These are phyloP conservation scores for Arachis hypogaea DNA, from an alignment of 306 rosid species.

Conservation along the genomic window DNA sequence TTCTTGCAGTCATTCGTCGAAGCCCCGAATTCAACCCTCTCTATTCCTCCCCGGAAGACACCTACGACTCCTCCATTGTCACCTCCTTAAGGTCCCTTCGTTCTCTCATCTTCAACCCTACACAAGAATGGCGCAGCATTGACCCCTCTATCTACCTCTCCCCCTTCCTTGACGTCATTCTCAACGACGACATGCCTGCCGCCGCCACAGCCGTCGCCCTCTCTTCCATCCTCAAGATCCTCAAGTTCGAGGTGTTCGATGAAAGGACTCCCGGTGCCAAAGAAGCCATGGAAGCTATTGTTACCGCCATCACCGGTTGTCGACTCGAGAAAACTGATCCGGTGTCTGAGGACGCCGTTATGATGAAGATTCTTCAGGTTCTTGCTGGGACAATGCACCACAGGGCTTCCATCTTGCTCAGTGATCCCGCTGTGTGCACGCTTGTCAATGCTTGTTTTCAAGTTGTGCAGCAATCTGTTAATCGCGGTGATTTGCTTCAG, in stretches of 20 bases:
- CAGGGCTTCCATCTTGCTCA: conserved; percentile 54
- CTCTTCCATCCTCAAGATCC: conserved; percentile 68
- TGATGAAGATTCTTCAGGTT: conserved; percentile 83
- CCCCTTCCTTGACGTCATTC: conserved; percentile 80
- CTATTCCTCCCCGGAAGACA: conserved; percentile 46
- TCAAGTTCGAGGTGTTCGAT: conserved; percentile 71
- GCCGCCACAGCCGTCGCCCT: conserved; percentile 78
- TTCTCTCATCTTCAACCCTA: conserved; percentile 71
- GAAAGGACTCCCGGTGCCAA: conserved; percentile 64
- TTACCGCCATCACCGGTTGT: conserved; percentile 1
- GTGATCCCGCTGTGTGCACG: conserved; percentile 70
- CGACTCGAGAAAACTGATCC: conserved; percentile 79
- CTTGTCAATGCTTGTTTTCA: conserved; percentile 77
- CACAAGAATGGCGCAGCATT: conserved; percentile 75
- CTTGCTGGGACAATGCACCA: conserved; percentile 64
- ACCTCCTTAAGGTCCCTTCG: conserved; percentile 79
- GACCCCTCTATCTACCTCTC: conserved; percentile 73
- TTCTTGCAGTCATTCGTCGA: conserved; percentile 79
- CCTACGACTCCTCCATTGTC: conserved; percentile 51
- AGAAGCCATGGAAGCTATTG: conserved; percentile 60
- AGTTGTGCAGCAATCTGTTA: conserved; percentile 71
- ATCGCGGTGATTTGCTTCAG: conserved; percentile 73
- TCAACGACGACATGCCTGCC: conserved; percentile 72
- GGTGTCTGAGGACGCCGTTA: conserved; percentile 68
- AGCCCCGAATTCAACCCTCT: conserved; percentile 46